Evolutionary conservation across 169 alveolate species (phyloP), one percentile per base, ranked within the genome.

Genomic region (Cryptosporidium ubiquitum): DNA sequence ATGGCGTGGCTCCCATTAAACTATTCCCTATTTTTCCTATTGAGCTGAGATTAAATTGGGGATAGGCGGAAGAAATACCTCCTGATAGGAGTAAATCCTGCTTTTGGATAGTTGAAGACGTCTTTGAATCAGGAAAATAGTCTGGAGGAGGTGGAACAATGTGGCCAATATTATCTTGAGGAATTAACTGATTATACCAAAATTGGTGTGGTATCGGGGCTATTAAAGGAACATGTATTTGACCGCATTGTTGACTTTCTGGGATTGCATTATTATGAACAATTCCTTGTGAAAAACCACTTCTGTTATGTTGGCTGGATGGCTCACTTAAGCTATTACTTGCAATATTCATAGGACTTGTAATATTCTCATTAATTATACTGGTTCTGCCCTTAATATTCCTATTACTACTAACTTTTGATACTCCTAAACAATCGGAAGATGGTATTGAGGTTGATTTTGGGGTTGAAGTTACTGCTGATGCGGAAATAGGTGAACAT

Each of bases 81-180:
- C 16, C 26, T 23, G 70, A 47, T 5, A 35, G 39, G 47, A 64
- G 12, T 64, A 64, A 31, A 31, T 64, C 71, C 4, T 64, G 71
- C 7, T 64, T 64, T n/a, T 6, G 42, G 3, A n/a, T 37, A 35
- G 7, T 64, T 64, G 16, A n/a, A 14, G 49, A 35, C 5, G 31
- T 5, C 29, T 64, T 64, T 37, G 33, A 1, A 37, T 73, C 44
- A 7, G 55, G 85, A 55, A 73, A 52, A 35, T 73, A 31, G 51
- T 73, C 70, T 18, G 85, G 85, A 55, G 85, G 85, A 33, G 85
- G 85, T 0, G 85, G 85, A 58, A 73, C 49, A 58, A 33, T n/a
- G 29, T 73, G 26, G 5, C 70, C 31, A 37, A 73, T n/a, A 37
- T 57, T 57, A 12, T 58, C 70, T n/a, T 49, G 70, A 14, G 37